These are phyloP conservation scores for Cladorrhinum samala DNA, from an alignment of 495 filamentous ascomycete genomes.

Conservation along the genomic window DNA sequence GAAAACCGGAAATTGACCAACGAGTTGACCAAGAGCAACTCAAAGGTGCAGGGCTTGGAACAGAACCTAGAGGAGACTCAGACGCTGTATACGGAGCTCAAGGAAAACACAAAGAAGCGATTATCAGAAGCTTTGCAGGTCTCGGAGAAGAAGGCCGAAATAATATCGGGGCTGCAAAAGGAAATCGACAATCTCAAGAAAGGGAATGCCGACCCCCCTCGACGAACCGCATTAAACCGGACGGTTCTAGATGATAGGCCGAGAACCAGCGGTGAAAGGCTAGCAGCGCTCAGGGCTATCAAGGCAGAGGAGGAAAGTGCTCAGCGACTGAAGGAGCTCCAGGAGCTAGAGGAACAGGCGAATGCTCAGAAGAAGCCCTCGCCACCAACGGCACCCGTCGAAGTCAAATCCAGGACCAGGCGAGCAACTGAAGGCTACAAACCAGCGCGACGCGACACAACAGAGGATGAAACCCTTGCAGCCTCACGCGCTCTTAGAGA, in stretches of 20 bases:
- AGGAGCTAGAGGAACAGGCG: conserved; percentile 10
- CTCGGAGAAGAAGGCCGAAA: conserved; percentile 59
- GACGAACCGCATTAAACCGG: conserved; percentile 7
- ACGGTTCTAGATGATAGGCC: conserved; percentile 21
- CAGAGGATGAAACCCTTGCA: conserved; percentile 19
- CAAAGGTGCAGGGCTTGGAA: conserved; percentile 39
- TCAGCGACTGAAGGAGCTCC: conserved; percentile 13
- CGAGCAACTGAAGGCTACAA: conserved; percentile 10
- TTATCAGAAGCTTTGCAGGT: conserved; percentile 49
- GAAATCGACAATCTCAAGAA: conserved; percentile 24
- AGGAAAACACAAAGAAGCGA: conserved; percentile 54
- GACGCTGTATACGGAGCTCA: conserved; percentile 48
- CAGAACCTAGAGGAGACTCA: conserved; percentile 33
- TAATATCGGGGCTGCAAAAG: conserved; percentile 42
- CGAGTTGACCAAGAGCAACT: conserved; percentile 32
- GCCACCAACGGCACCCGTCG: conserved; percentile 1
- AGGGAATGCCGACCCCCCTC: conserved; percentile 16
- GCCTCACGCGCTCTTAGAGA: conserved; percentile 24
- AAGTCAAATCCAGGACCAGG: conserved; percentile 2
- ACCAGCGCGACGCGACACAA: neutral
- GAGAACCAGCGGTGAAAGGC: conserved; percentile 13
- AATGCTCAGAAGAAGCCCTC: conserved; percentile 3
- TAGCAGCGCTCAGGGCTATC: conserved; percentile 14
- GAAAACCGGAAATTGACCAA: conserved; percentile 42
- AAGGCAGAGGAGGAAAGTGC: conserved; percentile 19